Conservation (phyloP, 1,284 basidiomycete species). For the Somion occarium region DNA sequence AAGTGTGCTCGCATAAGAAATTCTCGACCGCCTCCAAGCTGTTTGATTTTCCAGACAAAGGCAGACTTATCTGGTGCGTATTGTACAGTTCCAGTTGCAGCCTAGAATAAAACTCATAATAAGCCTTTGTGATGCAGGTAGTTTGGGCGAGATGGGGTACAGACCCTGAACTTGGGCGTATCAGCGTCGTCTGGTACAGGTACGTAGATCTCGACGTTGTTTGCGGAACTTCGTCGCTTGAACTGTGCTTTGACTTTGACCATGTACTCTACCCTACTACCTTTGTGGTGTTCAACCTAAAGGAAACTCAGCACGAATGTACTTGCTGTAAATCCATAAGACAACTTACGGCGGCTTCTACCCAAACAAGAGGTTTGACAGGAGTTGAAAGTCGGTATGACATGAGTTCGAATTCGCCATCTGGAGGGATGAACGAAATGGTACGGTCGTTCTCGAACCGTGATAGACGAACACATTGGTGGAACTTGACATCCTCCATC, state of each 20-base stretch:
- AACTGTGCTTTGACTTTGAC: slow-evolving; percentile 99
- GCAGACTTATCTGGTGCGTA: slow-evolving; percentile 95
- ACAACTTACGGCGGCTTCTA: slow-evolving; percentile 79
- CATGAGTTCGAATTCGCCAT: slow-evolving; percentile 99
- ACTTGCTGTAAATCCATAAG: neutral
- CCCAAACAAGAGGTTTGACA: slow-evolving; percentile 98
- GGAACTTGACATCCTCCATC: slow-evolving; percentile 99
- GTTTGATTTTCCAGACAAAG: slow-evolving; percentile 98
- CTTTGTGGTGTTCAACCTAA: slow-evolving; percentile 79
- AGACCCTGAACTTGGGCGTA: slow-evolving; percentile 94
- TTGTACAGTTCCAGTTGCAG: slow-evolving; percentile 87
- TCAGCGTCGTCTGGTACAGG: slow-evolving; percentile 99
- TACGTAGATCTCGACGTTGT: slow-evolving; percentile 98
- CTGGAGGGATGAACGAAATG: slow-evolving; percentile 98
- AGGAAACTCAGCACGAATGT: too few relatives aligned
- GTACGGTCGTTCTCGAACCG: slow-evolving; percentile 99
- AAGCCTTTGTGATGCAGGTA: neutral
- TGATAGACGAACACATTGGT: slow-evolving; percentile 99
- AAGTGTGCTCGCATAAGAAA: slow-evolving; percentile 97
- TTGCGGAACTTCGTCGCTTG: slow-evolving; percentile 93
- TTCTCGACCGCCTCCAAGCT: slow-evolving; percentile 87
- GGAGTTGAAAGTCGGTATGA: slow-evolving; percentile 93
- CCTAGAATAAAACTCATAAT: slow-evolving; percentile 44
- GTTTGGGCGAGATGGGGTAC: slow-evolving; percentile 46
- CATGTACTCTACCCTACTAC: slow-evolving; percentile 94